A percentile compares a stretch with the other conserved stretches of the same genome.
Conservation (phyloP, 2,329 filamentous ascomycete genomes). For the Curvularia verruculosa region DNA sequence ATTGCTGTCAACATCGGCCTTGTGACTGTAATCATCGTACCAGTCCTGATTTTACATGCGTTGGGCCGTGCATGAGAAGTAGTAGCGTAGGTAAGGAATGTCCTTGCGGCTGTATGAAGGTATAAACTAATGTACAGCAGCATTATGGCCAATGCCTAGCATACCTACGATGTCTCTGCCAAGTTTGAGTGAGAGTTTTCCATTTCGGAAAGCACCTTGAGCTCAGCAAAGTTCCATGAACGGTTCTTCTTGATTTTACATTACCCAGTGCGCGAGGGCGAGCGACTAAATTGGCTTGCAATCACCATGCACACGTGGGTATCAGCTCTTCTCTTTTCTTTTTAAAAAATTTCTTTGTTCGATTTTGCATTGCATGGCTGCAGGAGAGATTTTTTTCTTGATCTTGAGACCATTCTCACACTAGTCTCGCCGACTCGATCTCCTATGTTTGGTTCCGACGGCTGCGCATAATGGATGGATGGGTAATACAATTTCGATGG, state of each 20-base stretch:
- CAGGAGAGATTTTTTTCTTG: constrained; percentile 5
- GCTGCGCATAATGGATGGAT: constrained; percentile 9
- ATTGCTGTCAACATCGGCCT: constrained; percentile 37
- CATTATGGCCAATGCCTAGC: not conserved
- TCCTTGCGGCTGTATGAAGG: not conserved
- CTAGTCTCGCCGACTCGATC: not conserved
- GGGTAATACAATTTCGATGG: not conserved
- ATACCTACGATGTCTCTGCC: not conserved
- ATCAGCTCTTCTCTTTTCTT: not conserved
- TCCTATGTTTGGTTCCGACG: not conserved
- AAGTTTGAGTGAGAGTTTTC: not conserved
- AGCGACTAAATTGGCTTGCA: not conserved
- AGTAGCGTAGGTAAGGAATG: not conserved
- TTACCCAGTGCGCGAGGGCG: not conserved
- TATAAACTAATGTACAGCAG: not conserved
- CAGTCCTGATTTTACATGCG: constrained; percentile 33
- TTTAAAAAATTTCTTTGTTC: constrained; percentile 2
- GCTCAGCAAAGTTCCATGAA: not conserved
- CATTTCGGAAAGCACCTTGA: not conserved
- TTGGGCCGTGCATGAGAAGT: constrained; percentile 22
- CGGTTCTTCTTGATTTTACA: not conserved
- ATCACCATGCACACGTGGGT: not conserved
- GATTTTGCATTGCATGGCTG: constrained; percentile 19
- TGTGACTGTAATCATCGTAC: constrained; percentile 31
- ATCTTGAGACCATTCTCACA: not conserved